Conservation (phyloP, 805 yeast species). For the Blastobotrys terrestris region DNA sequence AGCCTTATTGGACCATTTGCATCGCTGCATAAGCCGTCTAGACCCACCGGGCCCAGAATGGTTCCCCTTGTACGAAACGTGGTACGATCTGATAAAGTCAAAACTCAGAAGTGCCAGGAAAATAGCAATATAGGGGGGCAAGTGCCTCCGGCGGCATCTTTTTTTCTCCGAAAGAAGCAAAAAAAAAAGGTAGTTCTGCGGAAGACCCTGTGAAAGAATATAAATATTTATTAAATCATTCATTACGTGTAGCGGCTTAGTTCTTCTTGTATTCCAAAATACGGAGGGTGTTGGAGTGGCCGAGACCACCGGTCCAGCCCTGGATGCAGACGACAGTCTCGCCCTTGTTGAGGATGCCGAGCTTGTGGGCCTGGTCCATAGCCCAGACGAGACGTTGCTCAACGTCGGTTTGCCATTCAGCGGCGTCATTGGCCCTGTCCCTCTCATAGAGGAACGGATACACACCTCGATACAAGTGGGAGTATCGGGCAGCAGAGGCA, state of each 20-base stretch:
- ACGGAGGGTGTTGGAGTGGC: conserved; percentile 98
- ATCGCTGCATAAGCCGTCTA: not conserved
- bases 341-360: conserved; percentile 81
- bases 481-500: conserved; percentile 85
- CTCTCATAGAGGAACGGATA: conserved; percentile 86
- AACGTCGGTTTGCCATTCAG: conserved; percentile 94
- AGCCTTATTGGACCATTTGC: conserved; percentile 20
- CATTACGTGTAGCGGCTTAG: not conserved
- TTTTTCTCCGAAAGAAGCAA: not conserved
- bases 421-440: conserved; percentile 44
- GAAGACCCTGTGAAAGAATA: not conserved
- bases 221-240: conserved; percentile 1
- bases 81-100: not conserved
- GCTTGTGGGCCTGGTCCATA: conserved; percentile 76
- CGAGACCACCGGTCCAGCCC: conserved; percentile 98
- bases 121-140: not conserved
- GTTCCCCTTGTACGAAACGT: not conserved
- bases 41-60: not conserved
- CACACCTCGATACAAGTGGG: conserved; percentile 97
- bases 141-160: not conserved
- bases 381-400: conserved; percentile 93
- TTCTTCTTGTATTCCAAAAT: conserved; percentile 55
- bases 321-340: conserved; percentile 91
- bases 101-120: conserved; percentile 1
- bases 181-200: not conserved